Conservation (phyloP, 2,329 filamentous ascomycete species). For the Didymella sp. region DNA sequence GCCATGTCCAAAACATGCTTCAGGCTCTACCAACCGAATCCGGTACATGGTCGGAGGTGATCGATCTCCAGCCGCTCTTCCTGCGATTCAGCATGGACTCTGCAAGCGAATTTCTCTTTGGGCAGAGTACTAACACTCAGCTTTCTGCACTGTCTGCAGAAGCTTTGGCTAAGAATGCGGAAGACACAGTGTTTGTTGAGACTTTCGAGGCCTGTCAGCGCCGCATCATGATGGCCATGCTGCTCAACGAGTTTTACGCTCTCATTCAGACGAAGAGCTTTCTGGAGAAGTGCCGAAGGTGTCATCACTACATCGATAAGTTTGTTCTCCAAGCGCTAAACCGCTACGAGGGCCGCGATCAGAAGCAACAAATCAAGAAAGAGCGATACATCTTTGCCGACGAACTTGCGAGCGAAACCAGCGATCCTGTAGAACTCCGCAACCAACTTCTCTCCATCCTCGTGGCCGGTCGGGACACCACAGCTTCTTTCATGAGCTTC, state of each 20-base stretch:
- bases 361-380: neutral
- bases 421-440: conserved; percentile 34
- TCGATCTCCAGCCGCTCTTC: conserved; percentile 44
- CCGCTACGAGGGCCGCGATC: conserved; percentile 7
- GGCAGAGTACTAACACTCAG: conserved; percentile 25
- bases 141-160: conserved; percentile 1
- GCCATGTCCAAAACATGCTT: conserved; percentile 36
- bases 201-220: conserved; percentile 3
- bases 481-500: conserved; percentile 69
- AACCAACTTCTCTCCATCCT: conserved; percentile 72
- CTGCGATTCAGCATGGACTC: conserved; percentile 47
- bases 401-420: neutral
- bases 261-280: conserved; percentile 1
- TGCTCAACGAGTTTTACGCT: conserved; percentile 3
- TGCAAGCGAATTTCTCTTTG: conserved; percentile 43
- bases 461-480: conserved; percentile 84
- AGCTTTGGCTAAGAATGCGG: neutral
- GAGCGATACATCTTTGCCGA: conserved; percentile 9
- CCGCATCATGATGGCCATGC: neutral
- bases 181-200: conserved; percentile 1
- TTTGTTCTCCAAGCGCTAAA: conserved; percentile 42
- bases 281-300: neutral
- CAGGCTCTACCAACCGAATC: neutral
- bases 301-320: conserved; percentile 3
- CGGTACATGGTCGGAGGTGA: neutral